Conservation (phyloP, 768 basidiomycete genomes). For the Rhodocollybia butyracea region DNA sequence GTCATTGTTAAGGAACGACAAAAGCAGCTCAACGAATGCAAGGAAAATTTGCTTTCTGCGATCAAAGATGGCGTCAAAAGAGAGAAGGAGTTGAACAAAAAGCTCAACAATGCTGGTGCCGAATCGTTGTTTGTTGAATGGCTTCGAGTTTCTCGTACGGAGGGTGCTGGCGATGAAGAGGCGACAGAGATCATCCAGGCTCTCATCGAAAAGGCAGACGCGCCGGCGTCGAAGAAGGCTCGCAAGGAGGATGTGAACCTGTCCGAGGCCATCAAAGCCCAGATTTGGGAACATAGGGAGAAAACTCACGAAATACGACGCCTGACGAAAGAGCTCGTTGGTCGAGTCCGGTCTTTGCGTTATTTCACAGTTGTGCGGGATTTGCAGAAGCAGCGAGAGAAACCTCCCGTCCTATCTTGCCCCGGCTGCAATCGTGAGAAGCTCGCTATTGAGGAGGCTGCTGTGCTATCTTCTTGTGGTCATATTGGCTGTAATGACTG, state of each 20-base stretch:
- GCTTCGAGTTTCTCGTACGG: conserved; percentile 62
- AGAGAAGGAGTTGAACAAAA: conserved; percentile 44
- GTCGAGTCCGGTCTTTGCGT: conserved; percentile 84
- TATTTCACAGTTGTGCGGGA: conserved; percentile 92
- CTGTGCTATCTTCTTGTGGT: conserved; percentile 89
- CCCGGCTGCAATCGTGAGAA: conserved; percentile 54
- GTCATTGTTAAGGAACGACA: conserved; percentile 83
- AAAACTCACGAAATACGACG: conserved; percentile 83
- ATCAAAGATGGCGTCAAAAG: conserved; percentile 64
- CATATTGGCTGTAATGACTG: conserved; percentile 82
- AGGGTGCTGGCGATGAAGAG: conserved; percentile 77
- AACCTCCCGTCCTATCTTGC: conserved; percentile 57
- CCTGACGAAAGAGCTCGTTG: conserved; percentile 84
- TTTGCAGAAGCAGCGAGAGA: conserved; percentile 71
- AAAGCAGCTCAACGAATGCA: conserved; percentile 77
- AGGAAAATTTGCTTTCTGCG: conserved; percentile 62
- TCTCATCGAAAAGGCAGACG: conserved; percentile 61
- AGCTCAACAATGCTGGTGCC: conserved; percentile 54
- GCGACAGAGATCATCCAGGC: conserved; percentile 58
- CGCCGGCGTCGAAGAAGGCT: conserved; percentile 42
- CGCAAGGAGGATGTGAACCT: conserved; percentile 54
- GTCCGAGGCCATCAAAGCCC: conserved; percentile 54
- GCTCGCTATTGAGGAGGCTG: conserved; percentile 64
- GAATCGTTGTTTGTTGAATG: conserved; percentile 83
- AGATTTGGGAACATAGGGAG: conserved; percentile 80